Evolutionary conservation across 768 basidiomycete genomes (phyloP).

Genomic region (Amanita rubescens): DNA sequence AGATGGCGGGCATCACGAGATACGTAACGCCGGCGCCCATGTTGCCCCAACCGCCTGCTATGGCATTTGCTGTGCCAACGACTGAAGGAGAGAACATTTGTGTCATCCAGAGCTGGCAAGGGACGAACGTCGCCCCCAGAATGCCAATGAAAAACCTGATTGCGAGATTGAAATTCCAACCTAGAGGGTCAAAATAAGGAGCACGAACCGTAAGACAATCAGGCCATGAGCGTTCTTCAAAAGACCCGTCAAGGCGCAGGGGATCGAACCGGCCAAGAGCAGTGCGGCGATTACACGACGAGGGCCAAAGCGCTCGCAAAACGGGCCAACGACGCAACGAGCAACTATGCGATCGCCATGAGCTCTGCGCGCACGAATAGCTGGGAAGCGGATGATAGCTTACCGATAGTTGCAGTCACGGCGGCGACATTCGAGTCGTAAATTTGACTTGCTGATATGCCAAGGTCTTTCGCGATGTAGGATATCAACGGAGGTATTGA

Average conservation of each 20-base stretch:
- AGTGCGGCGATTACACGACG: conserved; percentile 47
- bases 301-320: conserved; percentile 45
- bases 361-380: background rate
- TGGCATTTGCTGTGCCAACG: conserved; percentile 40
- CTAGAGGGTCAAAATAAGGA: no score
- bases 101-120: conserved; percentile 56
- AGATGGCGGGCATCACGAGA: conserved; percentile 1
- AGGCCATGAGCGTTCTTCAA: conserved; percentile 23
- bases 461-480: background rate
- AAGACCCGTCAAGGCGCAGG: conserved; percentile 51
- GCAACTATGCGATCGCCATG: conserved; percentile 23
- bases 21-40: conserved; percentile 13
- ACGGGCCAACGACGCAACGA: conserved; percentile 42
- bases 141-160: conserved; percentile 56
- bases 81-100: conserved; percentile 47
- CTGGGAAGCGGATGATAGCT: background rate
- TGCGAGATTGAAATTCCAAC: conserved; percentile 16
- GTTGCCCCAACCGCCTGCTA: conserved; percentile 52
- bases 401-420: background rate
- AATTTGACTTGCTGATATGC: background rate
- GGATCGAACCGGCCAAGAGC: conserved; percentile 48
- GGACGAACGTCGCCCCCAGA: conserved; percentile 53
- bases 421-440: conserved; percentile 4
- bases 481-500: conserved; percentile 3
- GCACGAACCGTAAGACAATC: conserved; percentile 14